Evolutionary conservation across 352 stramenopile genomes (phyloP), one percentile per base, ranked within the genome.

Genomic region (Pythium plurisporium): DNA sequence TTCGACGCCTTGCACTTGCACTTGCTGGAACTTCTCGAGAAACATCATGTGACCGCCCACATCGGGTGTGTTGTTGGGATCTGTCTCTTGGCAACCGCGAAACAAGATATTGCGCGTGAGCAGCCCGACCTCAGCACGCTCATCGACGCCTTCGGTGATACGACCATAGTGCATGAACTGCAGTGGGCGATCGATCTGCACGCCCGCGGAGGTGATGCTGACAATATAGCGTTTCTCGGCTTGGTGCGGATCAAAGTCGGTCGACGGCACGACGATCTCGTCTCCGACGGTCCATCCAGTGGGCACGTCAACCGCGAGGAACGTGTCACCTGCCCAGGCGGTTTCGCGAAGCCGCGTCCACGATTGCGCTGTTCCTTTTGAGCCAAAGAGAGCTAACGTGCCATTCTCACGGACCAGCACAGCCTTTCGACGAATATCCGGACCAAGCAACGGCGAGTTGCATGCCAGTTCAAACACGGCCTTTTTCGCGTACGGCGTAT

Each of bases 101-200:
- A 92, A 81, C 10, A 71, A 49, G 36, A 92, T 78, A 51, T 69
- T 87, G 22, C 82, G 66, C 26, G 67, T 67, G 1, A 92, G 64
- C 0, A 88, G 54, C 11, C 71, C 82, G 29, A 92, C 67, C 42
- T 89, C 80, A 22, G 71, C 73, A 11, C 78, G 72, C 57, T 87
- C 71, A 45, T 84, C 69, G 23, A 80, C 67, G 30, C 70, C 65
- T 20, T 86, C 50, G 10, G 73, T 65, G 7, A 79, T 42, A 12
- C 59, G 51, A 3, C 62, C 67, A 20, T 67, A 73, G 70, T 86
- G 76, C 50, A 57, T 73, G 40, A 60, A 79, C 30, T 58, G 6
- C 0, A 86, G 60, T 4, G 70, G 58, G 3, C 2, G 19, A 29
- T 79, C 60, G 41, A 79, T 40, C 33, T 69, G 22, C 1, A 73